phyloP scores from a whole-genome alignment of 148 eudicot genomes.

The Camellia sinensis region DNA sequence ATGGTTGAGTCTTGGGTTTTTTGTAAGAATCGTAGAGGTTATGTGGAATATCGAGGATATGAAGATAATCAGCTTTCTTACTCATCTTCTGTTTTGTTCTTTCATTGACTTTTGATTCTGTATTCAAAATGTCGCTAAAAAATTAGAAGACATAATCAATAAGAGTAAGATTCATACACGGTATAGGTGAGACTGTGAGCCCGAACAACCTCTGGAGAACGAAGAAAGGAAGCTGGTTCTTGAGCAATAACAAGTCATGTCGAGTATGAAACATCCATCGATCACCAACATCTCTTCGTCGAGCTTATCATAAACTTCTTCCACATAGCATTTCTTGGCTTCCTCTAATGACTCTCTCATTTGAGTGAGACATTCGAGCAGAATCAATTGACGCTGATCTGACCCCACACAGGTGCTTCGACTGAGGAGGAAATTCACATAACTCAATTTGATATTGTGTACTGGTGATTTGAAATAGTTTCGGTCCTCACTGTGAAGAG shows the following conservation, averaged over 20 bases:
- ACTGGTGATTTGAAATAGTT: constrained; percentile 10
- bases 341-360: background rate
- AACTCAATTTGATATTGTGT: constrained; percentile 29
- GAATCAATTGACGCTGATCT: background rate
- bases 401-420: background rate
- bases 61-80: too few species aligned
- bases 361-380: background rate
- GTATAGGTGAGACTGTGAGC: background rate
- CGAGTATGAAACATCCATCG: background rate
- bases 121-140: background rate
- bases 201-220: background rate
- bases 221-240: constrained; percentile 9
- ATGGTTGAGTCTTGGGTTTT: too few species aligned
- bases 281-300: background rate
- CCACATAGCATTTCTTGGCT: background rate
- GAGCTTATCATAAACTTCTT: background rate
- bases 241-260: background rate
- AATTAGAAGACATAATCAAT: background rate
- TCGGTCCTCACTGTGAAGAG: constrained; percentile 21
- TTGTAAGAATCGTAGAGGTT: too few species aligned
- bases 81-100: too few species aligned
- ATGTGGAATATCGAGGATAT: background rate
- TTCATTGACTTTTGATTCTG: background rate
- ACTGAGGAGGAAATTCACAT: constrained; percentile 13
- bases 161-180: background rate